Evolutionary conservation across 345 rosid genomes (phyloP).

Genomic region (Abelmoschus esculentus): DNA sequence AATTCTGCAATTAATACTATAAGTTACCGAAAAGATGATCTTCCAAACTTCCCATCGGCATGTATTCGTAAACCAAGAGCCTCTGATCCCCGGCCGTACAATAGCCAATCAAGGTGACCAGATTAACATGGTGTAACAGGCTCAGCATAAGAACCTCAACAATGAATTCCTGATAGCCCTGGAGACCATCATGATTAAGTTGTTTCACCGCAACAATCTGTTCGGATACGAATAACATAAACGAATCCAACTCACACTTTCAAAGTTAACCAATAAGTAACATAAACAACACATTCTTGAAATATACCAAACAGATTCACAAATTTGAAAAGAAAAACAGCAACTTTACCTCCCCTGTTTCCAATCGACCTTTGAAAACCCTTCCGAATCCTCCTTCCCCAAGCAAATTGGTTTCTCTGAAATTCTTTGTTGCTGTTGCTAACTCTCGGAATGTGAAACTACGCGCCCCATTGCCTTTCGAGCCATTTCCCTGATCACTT

Average conservation of each 20-base stretch:
- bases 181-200: conserved; percentile 80
- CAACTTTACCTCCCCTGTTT: conserved; percentile 58
- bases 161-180: conserved; percentile 84
- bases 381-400: conserved; percentile 98
- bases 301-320: not conserved
- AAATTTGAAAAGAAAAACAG: not conserved
- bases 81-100: conserved; percentile 96
- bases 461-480: conserved; percentile 41
- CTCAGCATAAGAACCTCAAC: conserved; percentile 98
- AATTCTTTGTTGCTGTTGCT: conserved; percentile 66
- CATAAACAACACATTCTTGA: not conserved
- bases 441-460: conserved; percentile 85
- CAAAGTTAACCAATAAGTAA: too few relatives aligned
- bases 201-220: conserved; percentile 94
- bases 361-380: conserved; percentile 83
- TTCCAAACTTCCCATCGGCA: conserved; percentile 95
- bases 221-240: conserved; percentile 10
- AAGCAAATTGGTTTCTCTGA: conserved; percentile 63
- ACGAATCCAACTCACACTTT: not conserved
- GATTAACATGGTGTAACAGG: conserved; percentile 75
- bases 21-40: conserved; percentile 82
- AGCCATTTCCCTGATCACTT: conserved; percentile 4
- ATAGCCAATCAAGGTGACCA: conserved; percentile 87
- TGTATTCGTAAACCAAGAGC: conserved; percentile 86
- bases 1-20: not conserved